phyloP scores from a whole-genome alignment of 2,329 filamentous ascomycete genomes.

The Cercospora sesami region DNA sequence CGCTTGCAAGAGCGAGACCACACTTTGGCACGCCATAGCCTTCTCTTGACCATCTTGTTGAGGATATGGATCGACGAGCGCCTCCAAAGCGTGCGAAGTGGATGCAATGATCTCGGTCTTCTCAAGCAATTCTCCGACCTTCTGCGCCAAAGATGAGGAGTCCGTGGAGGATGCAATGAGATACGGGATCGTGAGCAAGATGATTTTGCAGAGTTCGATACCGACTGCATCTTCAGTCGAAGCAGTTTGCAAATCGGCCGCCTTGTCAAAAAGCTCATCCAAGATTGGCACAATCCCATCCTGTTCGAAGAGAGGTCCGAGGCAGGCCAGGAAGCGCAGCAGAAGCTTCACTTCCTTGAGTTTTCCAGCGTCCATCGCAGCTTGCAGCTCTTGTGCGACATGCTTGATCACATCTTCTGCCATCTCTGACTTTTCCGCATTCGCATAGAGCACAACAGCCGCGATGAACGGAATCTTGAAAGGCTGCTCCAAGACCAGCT shows the following conservation, averaged over 20 bases:
- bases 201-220: constrained; percentile 92
- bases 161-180: constrained; percentile 70
- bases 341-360: constrained; percentile 92
- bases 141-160: constrained; percentile 63
- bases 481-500: constrained; percentile 85
- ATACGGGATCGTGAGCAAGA: constrained; percentile 91
- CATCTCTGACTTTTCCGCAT: constrained; percentile 74
- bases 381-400: constrained; percentile 62
- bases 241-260: constrained; percentile 89
- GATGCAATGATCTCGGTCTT: constrained; percentile 94
- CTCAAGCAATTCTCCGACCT: constrained; percentile 76
- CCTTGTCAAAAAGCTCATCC: constrained; percentile 84
- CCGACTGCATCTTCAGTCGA: constrained; percentile 82
- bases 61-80: constrained; percentile 80
- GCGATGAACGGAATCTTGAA: constrained; percentile 97
- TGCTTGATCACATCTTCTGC: constrained; percentile 68
- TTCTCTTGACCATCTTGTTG: constrained; percentile 60
- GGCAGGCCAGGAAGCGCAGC: constrained; percentile 82
- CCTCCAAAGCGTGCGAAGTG: constrained; percentile 80
- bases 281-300: constrained; percentile 83
- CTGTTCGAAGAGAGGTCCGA: constrained; percentile 76
- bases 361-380: constrained; percentile 67
- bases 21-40: constrained; percentile 64
- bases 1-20: constrained; percentile 79
- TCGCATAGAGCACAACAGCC: constrained; percentile 75